Evolutionary conservation across 164 flowering plant genomes (phyloP).

Genomic region (Macadamia integrifolia): DNA sequence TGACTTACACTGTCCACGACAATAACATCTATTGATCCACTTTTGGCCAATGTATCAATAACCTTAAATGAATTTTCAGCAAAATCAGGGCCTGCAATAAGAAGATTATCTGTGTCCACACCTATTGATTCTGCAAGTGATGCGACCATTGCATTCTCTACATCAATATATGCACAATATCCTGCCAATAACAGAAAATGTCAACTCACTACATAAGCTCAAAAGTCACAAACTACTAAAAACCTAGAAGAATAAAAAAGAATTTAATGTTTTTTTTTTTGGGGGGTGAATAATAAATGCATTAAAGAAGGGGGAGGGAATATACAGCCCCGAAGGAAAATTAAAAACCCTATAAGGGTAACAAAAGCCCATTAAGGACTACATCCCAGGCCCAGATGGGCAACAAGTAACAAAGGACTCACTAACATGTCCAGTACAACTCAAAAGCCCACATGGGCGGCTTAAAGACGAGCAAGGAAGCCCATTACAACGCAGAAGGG

Average conservation of each 20-base stretch:
- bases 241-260: neutral
- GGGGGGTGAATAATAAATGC: too few species aligned
- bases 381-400: too few species aligned
- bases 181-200: slow-evolving; percentile 41
- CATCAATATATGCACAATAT: slow-evolving; percentile 89
- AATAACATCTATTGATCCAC: slow-evolving; percentile 67
- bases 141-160: slow-evolving; percentile 74
- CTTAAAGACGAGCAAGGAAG: too few species aligned
- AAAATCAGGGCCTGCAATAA: slow-evolving; percentile 59
- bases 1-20: slow-evolving; percentile 86
- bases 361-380: too few species aligned
- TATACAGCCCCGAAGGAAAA: too few species aligned
- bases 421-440: too few species aligned
- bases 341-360: too few species aligned
- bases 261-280: neutral
- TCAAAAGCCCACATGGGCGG: too few species aligned
- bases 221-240: neutral
- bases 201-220: neutral
- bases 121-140: slow-evolving; percentile 71
- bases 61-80: slow-evolving; percentile 63
- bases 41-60: slow-evolving; percentile 43
- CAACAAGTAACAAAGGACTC: too few species aligned
- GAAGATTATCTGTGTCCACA: slow-evolving; percentile 58
- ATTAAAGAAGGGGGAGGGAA: too few species aligned
- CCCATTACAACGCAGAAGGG: too few species aligned